Evolutionary conservation across 2,329 filamentous ascomycete genomes (phyloP), one percentile per base, ranked within the genome.

Genomic region (Boeremia lycopersici): DNA sequence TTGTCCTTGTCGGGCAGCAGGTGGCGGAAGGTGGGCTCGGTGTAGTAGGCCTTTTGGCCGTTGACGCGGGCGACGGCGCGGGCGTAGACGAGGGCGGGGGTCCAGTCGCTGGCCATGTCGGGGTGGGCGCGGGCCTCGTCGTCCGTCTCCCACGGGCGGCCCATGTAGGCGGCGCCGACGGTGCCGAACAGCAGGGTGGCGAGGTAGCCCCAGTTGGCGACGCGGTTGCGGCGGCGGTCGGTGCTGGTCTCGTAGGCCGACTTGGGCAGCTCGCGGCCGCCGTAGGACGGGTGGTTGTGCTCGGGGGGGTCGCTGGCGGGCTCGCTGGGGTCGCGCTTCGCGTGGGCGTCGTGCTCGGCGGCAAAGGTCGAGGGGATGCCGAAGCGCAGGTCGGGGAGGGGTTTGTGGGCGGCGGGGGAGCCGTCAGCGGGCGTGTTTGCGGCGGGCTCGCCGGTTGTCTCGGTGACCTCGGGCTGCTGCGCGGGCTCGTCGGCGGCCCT

Each of bases 21-120:
- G 81, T 97, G 97, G 53, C 91, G 87, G 76, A 98, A 98, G 8
- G 93, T 89, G 3, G 95, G 95, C 69, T 98, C 93, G 64, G 93
- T 93, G 80, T 98, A 99, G 81, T 98, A 98, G 63, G 87, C 89
- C 57, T 95, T 83, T 53, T 91, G 86, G 61, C 90, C 88, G 57
- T 82, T 82, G 65, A 91, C 81, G 48, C 95, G 88, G 48, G 92
- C 88, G 68, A 83, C 87, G 47, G 88, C 86, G 56, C 95, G 90
- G 67, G 86, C 86, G 82, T 90, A 98, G 85, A 95, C 95, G 28
- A 89, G 80, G 2, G 78, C 79, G 1, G 89, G 74, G 3, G 84
- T 82, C 90, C 91, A 96, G 57, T 93, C 93, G 47, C 89, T 90
- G 48, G 91, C 89, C 15, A 89, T 84, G 49, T 93, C 86, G 25